These are phyloP conservation scores for Naganishia vaughanmartiniae DNA, from an alignment of 768 basidiomycete genomes.

Conservation along the genomic window DNA sequence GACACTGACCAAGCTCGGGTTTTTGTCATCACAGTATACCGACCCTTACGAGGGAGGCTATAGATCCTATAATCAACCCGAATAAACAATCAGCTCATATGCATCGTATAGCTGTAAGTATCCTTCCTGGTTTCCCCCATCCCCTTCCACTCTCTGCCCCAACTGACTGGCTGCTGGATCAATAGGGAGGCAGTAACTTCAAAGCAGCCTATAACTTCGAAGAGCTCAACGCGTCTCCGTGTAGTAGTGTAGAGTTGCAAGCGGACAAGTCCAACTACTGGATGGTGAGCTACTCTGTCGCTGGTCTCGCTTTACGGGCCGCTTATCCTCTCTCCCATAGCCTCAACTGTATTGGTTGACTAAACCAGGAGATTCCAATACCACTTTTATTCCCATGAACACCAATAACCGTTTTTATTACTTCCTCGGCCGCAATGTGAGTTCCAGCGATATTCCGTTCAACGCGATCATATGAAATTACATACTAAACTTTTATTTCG, in stretches of 20 bases:
- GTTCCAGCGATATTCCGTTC: not conserved
- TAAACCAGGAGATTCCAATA: not conserved
- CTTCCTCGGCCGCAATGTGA: constrained; percentile 16
- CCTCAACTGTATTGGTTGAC: constrained; percentile 34
- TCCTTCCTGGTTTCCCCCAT: not conserved
- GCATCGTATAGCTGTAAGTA: constrained; percentile 43
- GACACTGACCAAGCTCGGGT: not conserved
- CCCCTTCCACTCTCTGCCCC: not conserved
- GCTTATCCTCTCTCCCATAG: not conserved
- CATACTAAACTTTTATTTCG: not conserved
- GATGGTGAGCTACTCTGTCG: constrained; percentile 9
- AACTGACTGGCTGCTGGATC: no score
- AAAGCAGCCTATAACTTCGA: constrained; percentile 17
- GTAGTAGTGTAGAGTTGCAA: constrained; percentile 33
- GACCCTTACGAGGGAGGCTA: constrained; percentile 38
- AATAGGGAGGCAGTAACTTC: constrained; percentile 28
- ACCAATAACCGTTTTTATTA: constrained; percentile 21
- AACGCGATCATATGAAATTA: no score
- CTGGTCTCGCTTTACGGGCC: not conserved
- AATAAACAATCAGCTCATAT: constrained; percentile 41
- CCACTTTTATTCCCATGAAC: constrained; percentile 12
- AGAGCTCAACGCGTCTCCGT: constrained; percentile 2
- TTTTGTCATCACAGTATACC: constrained; percentile 28
- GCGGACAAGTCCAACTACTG: constrained; percentile 41
- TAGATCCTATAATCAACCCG: constrained; percentile 46